Percentiles rank a stretch among this genome's conserved stretches.
These are phyloP conservation scores for Globisporangium cederbergense DNA, from an alignment of 352 stramenopile species.

Conservation along the genomic window DNA sequence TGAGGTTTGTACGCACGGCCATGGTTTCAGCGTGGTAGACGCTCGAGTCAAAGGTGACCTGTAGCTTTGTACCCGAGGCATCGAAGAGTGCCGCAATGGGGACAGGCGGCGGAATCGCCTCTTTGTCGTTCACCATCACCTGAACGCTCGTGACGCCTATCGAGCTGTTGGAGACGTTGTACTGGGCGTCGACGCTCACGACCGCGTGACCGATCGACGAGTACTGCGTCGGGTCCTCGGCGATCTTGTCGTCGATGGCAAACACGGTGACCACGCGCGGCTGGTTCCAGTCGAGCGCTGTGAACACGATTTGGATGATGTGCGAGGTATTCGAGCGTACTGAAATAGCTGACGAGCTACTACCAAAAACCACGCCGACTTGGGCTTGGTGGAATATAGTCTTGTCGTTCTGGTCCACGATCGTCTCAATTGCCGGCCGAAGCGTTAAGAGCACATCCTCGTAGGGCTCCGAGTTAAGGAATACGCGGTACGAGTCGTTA, in stretches of 20 bases:
- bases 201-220: constrained; percentile 42
- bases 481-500: constrained; percentile 68
- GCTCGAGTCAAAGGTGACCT: constrained; percentile 57
- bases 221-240: constrained; percentile 57
- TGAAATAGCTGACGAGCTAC: constrained; percentile 12
- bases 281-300: constrained; percentile 52
- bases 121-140: constrained; percentile 60
- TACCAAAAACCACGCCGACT: constrained; percentile 23
- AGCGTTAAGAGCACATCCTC: constrained; percentile 51
- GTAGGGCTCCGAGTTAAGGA: constrained; percentile 60
- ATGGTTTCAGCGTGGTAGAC: constrained; percentile 72
- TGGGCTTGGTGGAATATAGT: constrained; percentile 26
- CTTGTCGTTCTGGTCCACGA: constrained; percentile 35
- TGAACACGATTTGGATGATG: constrained; percentile 52
- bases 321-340: constrained; percentile 12
- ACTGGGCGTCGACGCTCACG: constrained; percentile 44
- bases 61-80: constrained; percentile 41
- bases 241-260: constrained; percentile 56
- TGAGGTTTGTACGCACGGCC: constrained; percentile 21
- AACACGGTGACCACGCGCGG: constrained; percentile 45
- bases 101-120: constrained; percentile 55
- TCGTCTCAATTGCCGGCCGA: constrained; percentile 33
- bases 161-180: constrained; percentile 61
- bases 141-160: constrained; percentile 36
- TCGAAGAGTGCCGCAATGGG: constrained; percentile 50